Base-by-base conservation (phyloP, 108 stramenopile species). In the Fragilaria radians region DNA sequence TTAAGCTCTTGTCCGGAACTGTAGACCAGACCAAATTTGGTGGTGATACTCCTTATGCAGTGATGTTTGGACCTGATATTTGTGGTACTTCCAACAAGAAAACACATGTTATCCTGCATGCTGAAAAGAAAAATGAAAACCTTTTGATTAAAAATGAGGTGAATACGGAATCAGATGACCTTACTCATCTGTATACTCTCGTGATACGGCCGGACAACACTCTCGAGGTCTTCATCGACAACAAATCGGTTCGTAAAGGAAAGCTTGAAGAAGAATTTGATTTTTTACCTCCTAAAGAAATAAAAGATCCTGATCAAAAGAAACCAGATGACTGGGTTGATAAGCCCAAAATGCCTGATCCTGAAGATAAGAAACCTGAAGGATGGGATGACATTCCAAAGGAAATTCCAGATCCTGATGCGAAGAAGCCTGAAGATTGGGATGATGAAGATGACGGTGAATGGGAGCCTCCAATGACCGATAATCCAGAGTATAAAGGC, bases 21-120 rank as follows among this genome's bases (percentile, higher is more conserved):
- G 89, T 94, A 58, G 82, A 90, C 52, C 46, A 88, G 21, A 73
- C 60, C 54, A 80, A 71, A 25, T 99, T 99, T 80, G 96, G 97
- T 26, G 99, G 99, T 2, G 97, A 99, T 50, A 95, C 97, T 7
- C 93, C 91, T 5, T 99, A 99, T 67, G 82, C 76, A 32, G 75
- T 99, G 74, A 99, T 99, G 99, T 99, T 99, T 72, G 99, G 99
- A 52, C 99, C 99, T 5, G 99, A 99, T 63, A 82, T 97, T 52
- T 99, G 99, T 65, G 99, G 99, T 47, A 73, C 77, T 57, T 70
- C 74, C 73, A 96, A 88, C 76, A 82, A 89, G 54, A 76, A 82
- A 26, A 98, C 97, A 25, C 99, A 99, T 65, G 94, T 92, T 61
- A 99, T 99, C 77, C 82, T 98, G 68, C 89, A 96, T 75, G 95